Base-by-base conservation (phyloP, 306 rosid genomes). In the Boehmeria nivea region DNA sequence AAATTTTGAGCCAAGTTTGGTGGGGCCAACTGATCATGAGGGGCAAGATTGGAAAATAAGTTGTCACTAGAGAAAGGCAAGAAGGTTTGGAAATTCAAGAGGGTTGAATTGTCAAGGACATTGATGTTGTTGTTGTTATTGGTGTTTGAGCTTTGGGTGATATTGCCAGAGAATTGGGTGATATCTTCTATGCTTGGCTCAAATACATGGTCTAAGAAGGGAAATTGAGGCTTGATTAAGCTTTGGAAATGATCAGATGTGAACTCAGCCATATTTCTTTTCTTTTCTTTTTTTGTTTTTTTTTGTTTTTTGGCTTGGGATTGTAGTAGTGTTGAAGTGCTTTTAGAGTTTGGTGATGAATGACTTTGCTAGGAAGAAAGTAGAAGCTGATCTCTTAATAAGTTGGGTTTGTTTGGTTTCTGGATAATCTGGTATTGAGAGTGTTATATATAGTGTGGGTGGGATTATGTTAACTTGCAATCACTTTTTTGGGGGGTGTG, bases 1-100 rank as follows among this genome's bases (percentile, higher is more conserved):
- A 81, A 72, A 59, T 64, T 78, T 22, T 72, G 80, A 0, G 64
- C 71, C 69, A 81, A 54, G 77, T 48, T 90, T 70, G 51, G 76
- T 3, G 69, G 73, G 45, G 17, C 17, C 15, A 14, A 10, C n/a
- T 40, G 8, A 40, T 12, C 66, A 17, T 69, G 77, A 16, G 73
- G 73, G 1, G 75, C 64, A 24, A 72, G 83, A 37, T 71, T 72
- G 63, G 69, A 45, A 50, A 71, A 78, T 56, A 67, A 72, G 38
- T 20, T 62, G 51, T 81, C 86, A 72, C 39, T 64, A 6, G 86
- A 68, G 47, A 76, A 82, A 19, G 87, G 87, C 57, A 82, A 44
- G 58, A 73, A 61, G 57, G 68, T 65, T 4, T 76, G 85, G 70
- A 82, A 70, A 70, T 69, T 77, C 65, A 70, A 71, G 61, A 72